Percentiles rank a stretch among this genome's conserved stretches.
phyloP scores from a whole-genome alignment of 306 rosid species.

The Medicago truncatula region DNA sequence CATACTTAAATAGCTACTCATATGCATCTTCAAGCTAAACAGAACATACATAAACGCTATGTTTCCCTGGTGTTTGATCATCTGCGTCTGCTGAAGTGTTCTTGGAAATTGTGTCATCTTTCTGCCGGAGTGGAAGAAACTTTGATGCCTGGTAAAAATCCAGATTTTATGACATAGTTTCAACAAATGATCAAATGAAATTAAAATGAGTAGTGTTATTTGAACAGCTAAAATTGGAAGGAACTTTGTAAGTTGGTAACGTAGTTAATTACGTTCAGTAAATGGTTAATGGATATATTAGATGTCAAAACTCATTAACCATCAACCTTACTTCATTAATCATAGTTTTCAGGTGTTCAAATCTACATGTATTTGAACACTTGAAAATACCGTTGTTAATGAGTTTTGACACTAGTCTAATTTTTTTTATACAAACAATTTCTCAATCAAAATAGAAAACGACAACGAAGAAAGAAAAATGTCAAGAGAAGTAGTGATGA shows the following conservation, averaged over 20 bases:
- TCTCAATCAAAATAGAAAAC: conserved; percentile 10
- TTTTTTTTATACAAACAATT: too few relatives aligned
- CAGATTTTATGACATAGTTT: conserved; percentile 4
- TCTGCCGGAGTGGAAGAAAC: conserved; percentile 43
- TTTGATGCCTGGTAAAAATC: conserved; percentile 58
- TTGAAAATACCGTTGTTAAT: not conserved
- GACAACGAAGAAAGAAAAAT: not conserved
- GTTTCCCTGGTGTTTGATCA: conserved; percentile 47
- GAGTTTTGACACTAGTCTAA: not conserved
- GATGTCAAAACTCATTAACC: not conserved
- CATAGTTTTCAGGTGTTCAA: not conserved
- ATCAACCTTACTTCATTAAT: not conserved
- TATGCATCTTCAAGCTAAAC: conserved; percentile 14
- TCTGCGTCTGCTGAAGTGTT: conserved; percentile 43
- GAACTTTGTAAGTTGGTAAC: not conserved
- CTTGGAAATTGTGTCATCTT: conserved; percentile 38
- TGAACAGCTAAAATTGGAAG: not conserved
- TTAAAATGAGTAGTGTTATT: not conserved
- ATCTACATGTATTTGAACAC: not conserved
- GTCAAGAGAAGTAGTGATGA: conserved; percentile 27
- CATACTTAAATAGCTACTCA: conserved; percentile 14
- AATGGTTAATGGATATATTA: not conserved
- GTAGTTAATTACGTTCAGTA: not conserved
- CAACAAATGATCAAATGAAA: conserved; percentile 23
- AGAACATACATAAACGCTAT: conserved; percentile 45